These are phyloP conservation scores for Ophiocordyceps sinensis DNA, from an alignment of 2,329 filamentous ascomycete species.

Conservation along the genomic window DNA sequence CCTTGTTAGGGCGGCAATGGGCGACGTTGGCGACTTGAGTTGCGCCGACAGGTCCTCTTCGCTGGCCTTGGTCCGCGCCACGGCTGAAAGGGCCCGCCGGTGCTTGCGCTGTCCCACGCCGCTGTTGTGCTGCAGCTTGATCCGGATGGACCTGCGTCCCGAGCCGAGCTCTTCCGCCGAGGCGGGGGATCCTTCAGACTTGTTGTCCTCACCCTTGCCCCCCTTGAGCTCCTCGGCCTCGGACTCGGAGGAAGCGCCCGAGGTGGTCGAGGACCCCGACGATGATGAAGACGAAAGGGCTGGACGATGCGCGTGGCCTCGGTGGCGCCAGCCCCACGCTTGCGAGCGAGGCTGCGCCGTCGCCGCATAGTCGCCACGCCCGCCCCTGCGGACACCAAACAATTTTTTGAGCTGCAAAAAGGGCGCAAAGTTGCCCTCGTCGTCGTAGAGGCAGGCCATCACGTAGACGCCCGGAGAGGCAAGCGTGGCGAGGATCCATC, in stretches of 20 bases:
- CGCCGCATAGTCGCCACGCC: conserved; percentile 11
- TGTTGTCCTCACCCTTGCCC: conserved; percentile 33
- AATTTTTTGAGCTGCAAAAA: conserved; percentile 57
- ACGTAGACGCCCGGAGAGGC: conserved; percentile 71
- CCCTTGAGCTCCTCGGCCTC: conserved; percentile 39
- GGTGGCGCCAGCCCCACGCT: conserved; percentile 11
- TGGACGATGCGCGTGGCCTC: conserved; percentile 12
- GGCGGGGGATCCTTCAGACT: conserved; percentile 44
- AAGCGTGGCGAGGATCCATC: conserved; percentile 65
- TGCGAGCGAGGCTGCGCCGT: background rate
- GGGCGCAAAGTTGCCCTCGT: conserved; percentile 66
- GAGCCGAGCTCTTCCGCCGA: conserved; percentile 48
- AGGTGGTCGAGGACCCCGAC: conserved; percentile 41
- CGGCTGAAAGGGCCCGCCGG: conserved; percentile 40
- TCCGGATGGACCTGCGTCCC: conserved; percentile 68
- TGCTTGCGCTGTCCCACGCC: conserved; percentile 59
- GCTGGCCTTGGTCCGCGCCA: conserved; percentile 26
- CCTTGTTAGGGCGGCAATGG: conserved; percentile 61
- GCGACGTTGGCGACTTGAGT: conserved; percentile 87
- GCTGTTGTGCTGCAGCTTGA: conserved; percentile 78
- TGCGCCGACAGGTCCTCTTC: conserved; percentile 53
- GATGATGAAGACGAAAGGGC: conserved; percentile 4
- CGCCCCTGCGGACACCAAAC: conserved; percentile 30
- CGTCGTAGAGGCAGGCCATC: conserved; percentile 70
- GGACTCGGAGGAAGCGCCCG: conserved; percentile 55